phyloP scores from a whole-genome alignment of 1,284 basidiomycete species.

The Ceratobasidium sp. region DNA sequence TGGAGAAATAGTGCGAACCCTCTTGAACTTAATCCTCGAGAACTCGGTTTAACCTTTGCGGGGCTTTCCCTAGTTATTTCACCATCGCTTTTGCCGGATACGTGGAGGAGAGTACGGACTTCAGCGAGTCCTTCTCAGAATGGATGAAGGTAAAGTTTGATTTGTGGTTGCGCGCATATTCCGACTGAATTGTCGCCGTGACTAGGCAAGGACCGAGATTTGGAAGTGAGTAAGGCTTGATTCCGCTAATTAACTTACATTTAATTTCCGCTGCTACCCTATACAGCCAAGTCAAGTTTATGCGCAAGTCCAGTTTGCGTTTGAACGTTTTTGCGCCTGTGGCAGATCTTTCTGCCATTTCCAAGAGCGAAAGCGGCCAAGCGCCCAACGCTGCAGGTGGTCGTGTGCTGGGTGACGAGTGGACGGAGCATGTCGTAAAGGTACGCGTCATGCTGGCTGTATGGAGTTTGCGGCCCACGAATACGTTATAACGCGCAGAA shows the following conservation, averaged over 20 bases:
- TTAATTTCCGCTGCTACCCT: neutral
- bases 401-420: slow-evolving; percentile 89
- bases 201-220: slow-evolving; percentile 83
- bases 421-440: slow-evolving; percentile 90
- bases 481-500: slow-evolving; percentile 59
- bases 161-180: neutral
- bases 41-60: slow-evolving; percentile 1
- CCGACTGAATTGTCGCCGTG: slow-evolving; percentile 41
- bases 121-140: slow-evolving; percentile 77
- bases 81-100: slow-evolving; percentile 94
- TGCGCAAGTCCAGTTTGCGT: slow-evolving; percentile 72
- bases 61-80: slow-evolving; percentile 71
- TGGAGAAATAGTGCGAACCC: slow-evolving; percentile 77
- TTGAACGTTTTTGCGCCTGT: slow-evolving; percentile 88
- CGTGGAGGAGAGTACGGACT: slow-evolving; percentile 71
- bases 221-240: slow-evolving; percentile 76
- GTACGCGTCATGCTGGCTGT: slow-evolving; percentile 53
- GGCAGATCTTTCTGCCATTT: slow-evolving; percentile 81
- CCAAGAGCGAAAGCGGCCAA: slow-evolving; percentile 57
- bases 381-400: slow-evolving; percentile 78
- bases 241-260: slow-evolving; percentile 43
- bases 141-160: slow-evolving; percentile 76
- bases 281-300: slow-evolving; percentile 79
- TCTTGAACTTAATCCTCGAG: neutral
- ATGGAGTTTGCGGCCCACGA: slow-evolving; percentile 2